Evolutionary conservation across 495 filamentous ascomycete species (phyloP), one percentile per base, ranked within the genome.

Genomic region (Parathielavia hyrcaniae): DNA sequence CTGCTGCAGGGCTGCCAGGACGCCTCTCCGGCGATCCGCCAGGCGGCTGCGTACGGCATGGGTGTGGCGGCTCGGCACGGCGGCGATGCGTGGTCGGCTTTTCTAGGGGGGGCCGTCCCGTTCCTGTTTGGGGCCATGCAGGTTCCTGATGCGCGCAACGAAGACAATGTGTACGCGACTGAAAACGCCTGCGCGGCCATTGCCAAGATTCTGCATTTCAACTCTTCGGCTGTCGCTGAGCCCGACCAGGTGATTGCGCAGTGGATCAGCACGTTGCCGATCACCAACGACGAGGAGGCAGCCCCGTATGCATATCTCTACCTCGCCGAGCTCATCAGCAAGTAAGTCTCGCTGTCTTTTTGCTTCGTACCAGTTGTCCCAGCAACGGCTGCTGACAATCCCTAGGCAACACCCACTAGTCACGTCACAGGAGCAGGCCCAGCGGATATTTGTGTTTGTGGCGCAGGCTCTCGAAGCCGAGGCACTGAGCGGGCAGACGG

Each of bases 161-260:
- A 97, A 56, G 95, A 99, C 65, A 89, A 97, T 66, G 87, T 97
- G 1, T 99, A 92, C 74, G 95, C 95, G 0, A 97, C 65, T 10
- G 95, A 99, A 73, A 99, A 99, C 69, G 93, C 95, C 7, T 95
- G 90, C 59, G 92, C 95, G 35, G 89, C 88, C 67, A 95, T 99
- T 69, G 93, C 95, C 30, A 97, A 97, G 81, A 88, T 97, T 46
- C 74, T 99, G 60, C 90, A 93, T 64, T 95, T 82, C 77, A 96
- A 96, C 72, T 67, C 80, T 3, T 78, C 77, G 58, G 88, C 87
- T 70, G 83, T 98, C 20, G 73, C 72, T 41, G 85, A 90, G 66
- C 73, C 83, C 20, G 84, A 90, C 64, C 79, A 87, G 32, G 77
- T 97, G 34, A 82, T 88, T 30, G 70, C 72, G 35, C 84, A 83